phyloP scores from a whole-genome alignment of 2,329 filamentous ascomycete species.

The Cladophialophora immunda region DNA sequence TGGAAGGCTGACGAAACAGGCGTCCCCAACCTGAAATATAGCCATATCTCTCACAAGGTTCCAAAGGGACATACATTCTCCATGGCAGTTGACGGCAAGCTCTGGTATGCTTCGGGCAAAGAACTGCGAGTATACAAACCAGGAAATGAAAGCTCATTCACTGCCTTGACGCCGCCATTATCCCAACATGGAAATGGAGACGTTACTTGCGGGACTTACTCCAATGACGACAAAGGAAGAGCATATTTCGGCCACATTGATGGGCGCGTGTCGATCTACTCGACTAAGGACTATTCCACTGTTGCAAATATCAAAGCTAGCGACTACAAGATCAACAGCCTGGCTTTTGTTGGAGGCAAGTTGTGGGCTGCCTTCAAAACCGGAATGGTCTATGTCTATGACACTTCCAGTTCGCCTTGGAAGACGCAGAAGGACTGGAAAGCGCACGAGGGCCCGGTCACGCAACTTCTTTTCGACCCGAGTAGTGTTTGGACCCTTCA shows the following conservation, averaged over 20 bases:
- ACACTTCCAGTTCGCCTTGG: constrained; percentile 85
- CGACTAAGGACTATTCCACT: constrained; percentile 76
- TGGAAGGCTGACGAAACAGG: constrained; percentile 83
- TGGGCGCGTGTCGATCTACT: constrained; percentile 95
- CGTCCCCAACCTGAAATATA: constrained; percentile 76
- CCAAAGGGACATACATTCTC: constrained; percentile 87
- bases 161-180: constrained; percentile 64
- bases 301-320: constrained; percentile 85
- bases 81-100: constrained; percentile 80
- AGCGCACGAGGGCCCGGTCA: constrained; percentile 83
- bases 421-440: constrained; percentile 92
- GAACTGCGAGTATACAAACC: constrained; percentile 86
- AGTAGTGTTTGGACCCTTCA: constrained; percentile 87
- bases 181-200: constrained; percentile 79
- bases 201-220: constrained; percentile 81
- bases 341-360: constrained; percentile 80
- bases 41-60: constrained; percentile 79
- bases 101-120: constrained; percentile 90
- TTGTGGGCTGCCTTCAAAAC: constrained; percentile 96
- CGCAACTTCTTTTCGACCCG: constrained; percentile 78
- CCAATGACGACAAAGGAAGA: constrained; percentile 77
- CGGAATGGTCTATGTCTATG: constrained; percentile 92
- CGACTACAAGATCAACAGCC: constrained; percentile 91
- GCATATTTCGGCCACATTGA: constrained; percentile 93
- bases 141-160: constrained; percentile 72